Conservation (phyloP, 495 filamentous ascomycete species). For the Corynascus novoguineensis region DNA sequence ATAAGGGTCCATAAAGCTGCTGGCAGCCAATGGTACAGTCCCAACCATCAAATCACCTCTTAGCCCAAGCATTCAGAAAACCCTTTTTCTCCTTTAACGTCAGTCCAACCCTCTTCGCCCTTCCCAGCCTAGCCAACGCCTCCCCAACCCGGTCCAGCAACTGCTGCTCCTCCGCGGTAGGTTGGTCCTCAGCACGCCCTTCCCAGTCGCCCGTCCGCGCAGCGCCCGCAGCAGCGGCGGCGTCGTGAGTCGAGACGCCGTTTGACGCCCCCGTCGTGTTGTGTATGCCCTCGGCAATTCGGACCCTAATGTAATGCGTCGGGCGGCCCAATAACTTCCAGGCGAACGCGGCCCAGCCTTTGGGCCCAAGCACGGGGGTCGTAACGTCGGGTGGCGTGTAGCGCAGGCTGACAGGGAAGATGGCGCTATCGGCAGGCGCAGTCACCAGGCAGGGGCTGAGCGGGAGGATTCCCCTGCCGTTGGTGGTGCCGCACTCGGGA, state of each 20-base stretch:
- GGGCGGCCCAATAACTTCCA: slow-evolving; percentile 82
- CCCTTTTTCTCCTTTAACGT: slow-evolving; percentile 74
- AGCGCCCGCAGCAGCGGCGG: slow-evolving; percentile 14
- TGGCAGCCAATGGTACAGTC: no score
- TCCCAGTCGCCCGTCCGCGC: slow-evolving; percentile 39
- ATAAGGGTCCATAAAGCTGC: no score
- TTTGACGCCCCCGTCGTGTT: slow-evolving; percentile 32
- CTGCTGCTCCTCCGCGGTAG: slow-evolving; percentile 53
- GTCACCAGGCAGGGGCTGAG: slow-evolving; percentile 68
- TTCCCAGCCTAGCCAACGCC: slow-evolving; percentile 77
- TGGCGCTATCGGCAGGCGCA: slow-evolving; percentile 55
- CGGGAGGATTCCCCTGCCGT: slow-evolving; percentile 83
- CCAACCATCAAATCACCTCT: slow-evolving; percentile 17
- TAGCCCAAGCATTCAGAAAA: slow-evolving; percentile 62
- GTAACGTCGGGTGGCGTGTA: slow-evolving; percentile 87
- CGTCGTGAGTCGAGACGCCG: slow-evolving; percentile 14
- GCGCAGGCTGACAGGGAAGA: slow-evolving; percentile 84
- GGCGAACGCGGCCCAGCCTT: slow-evolving; percentile 57
- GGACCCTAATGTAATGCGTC: slow-evolving; percentile 83
- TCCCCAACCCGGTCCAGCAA: slow-evolving; percentile 74
- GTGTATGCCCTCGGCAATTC: slow-evolving; percentile 69
- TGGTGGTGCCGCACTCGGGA: slow-evolving; percentile 90
- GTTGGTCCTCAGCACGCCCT: slow-evolving; percentile 32
- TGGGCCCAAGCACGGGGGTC: slow-evolving; percentile 68
- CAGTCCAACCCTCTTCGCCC: slow-evolving; percentile 86